These are phyloP conservation scores for Pseudogymnoascus destructans DNA, from an alignment of 2,329 filamentous ascomycete genomes.

Conservation along the genomic window DNA sequence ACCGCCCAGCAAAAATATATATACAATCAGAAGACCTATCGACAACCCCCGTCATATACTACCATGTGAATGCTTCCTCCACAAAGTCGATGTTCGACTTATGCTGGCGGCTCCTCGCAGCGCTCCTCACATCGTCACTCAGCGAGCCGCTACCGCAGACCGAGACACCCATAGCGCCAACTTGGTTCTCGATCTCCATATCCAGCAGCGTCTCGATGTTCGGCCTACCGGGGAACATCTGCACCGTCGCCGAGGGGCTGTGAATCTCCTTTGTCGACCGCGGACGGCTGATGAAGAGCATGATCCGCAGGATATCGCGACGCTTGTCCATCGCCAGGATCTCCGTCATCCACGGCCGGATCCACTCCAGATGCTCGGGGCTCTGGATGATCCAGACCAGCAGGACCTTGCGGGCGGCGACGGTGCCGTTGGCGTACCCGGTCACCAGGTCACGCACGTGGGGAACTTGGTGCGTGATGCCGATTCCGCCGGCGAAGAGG, in stretches of 20 bases:
- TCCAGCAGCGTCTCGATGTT: conserved; percentile 61
- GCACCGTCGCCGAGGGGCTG: conserved; percentile 62
- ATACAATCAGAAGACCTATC: conserved; percentile 10
- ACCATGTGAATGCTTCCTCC: conserved; percentile 65
- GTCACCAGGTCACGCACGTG: conserved; percentile 60
- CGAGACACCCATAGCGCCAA: conserved; percentile 60
- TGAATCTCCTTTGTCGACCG: conserved; percentile 69
- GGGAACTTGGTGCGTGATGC: conserved; percentile 67
- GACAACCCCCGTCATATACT: conserved; percentile 18
- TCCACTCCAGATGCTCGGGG: conserved; percentile 73
- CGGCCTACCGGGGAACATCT: conserved; percentile 72
- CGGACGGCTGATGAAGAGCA: conserved; percentile 65
- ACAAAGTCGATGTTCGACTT: conserved; percentile 60
- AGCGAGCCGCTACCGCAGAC: conserved; percentile 64
- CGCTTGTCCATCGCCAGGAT: conserved; percentile 64
- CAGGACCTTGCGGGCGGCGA: conserved; percentile 57
- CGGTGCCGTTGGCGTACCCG: conserved; percentile 54
- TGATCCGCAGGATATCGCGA: conserved; percentile 60
- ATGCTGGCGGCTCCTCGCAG: conserved; percentile 51
- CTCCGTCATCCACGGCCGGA: conserved; percentile 70
- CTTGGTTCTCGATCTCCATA: conserved; percentile 60
- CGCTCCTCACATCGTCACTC: conserved; percentile 60
- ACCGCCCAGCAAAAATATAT: conserved; percentile 8
- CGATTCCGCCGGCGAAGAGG: conserved; percentile 68
- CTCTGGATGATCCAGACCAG: conserved; percentile 70